phyloP scores from a whole-genome alignment of 805 yeast genomes.

The Jamesozyma hellenica region DNA sequence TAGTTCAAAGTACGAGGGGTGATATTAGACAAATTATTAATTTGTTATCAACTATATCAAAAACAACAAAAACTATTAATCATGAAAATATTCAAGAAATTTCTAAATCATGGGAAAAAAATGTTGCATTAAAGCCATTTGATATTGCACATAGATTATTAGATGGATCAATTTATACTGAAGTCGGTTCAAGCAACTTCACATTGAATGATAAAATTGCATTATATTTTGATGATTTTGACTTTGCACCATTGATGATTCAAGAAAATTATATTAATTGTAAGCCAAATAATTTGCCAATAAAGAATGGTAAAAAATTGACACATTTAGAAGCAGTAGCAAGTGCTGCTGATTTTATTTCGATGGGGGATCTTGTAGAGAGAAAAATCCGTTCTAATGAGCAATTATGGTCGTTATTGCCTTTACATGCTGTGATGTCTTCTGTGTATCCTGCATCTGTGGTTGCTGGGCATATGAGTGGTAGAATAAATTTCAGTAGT shows the following conservation, averaged over 20 bases:
- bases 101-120: conserved; percentile 73
- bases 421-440: conserved; percentile 80
- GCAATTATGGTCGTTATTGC: conserved; percentile 90
- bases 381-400: conserved; percentile 77
- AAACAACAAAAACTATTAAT: conserved; percentile 50
- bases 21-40: conserved; percentile 94
- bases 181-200: conserved; percentile 35
- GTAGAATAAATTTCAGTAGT: conserved; percentile 67
- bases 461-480: conserved; percentile 60
- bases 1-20: conserved; percentile 75
- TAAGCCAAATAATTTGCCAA: conserved; percentile 39
- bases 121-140: conserved; percentile 82
- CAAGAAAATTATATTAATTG: conserved; percentile 83
- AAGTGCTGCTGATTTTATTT: conserved; percentile 76
- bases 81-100: conserved; percentile 54
- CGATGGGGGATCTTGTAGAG: conserved; percentile 77
- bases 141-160: conserved; percentile 70
- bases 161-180: conserved; percentile 47
- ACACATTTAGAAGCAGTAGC: conserved; percentile 56
- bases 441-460: conserved; percentile 69
- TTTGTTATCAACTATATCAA: conserved; percentile 72
- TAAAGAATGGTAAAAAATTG: conserved; percentile 22
- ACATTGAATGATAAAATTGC: conserved; percentile 74
- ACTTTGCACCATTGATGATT: conserved; percentile 88
- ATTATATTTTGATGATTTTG: conserved; percentile 87